phyloP scores from a whole-genome alignment of 208 protist species.

The Endotrypanum monterogeii region DNA sequence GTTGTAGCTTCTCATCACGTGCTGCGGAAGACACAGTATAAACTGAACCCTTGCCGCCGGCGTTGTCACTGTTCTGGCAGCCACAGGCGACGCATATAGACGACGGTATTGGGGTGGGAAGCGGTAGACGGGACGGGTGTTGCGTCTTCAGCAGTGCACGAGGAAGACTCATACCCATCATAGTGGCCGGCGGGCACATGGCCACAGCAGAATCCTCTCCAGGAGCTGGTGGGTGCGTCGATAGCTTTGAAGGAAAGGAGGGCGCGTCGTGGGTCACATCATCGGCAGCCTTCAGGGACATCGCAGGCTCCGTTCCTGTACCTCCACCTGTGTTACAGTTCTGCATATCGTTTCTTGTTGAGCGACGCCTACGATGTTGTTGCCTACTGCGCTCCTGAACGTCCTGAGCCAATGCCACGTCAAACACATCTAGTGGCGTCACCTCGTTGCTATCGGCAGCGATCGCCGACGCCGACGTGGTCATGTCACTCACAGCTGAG shows the following conservation, averaged over 20 bases:
- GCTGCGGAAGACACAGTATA: background rate
- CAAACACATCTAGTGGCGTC: constrained; percentile 21
- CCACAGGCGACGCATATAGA: background rate
- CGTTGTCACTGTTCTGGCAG: background rate
- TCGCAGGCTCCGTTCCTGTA: background rate
- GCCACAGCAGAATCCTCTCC: background rate
- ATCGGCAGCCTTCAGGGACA: background rate
- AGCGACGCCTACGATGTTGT: background rate
- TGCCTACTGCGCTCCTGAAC: constrained; percentile 5
- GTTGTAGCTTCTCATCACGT: constrained; percentile 1
- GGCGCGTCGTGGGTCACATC: background rate
- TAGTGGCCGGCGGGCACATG: background rate
- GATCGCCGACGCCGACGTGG: background rate
- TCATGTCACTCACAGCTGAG: background rate
- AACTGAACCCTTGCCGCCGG: background rate
- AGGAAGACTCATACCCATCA: background rate
- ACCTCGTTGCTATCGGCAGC: background rate
- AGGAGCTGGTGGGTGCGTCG: background rate
- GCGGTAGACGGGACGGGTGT: background rate
- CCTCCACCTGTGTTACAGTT: background rate
- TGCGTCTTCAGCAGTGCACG: background rate
- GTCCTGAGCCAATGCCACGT: constrained; percentile 18
- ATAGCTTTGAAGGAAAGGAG: background rate
- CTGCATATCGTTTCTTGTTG: background rate
- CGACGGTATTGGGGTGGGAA: background rate